These are phyloP conservation scores for Colletotrichum incanum DNA, from an alignment of 2,329 filamentous ascomycete genomes.

Conservation along the genomic window DNA sequence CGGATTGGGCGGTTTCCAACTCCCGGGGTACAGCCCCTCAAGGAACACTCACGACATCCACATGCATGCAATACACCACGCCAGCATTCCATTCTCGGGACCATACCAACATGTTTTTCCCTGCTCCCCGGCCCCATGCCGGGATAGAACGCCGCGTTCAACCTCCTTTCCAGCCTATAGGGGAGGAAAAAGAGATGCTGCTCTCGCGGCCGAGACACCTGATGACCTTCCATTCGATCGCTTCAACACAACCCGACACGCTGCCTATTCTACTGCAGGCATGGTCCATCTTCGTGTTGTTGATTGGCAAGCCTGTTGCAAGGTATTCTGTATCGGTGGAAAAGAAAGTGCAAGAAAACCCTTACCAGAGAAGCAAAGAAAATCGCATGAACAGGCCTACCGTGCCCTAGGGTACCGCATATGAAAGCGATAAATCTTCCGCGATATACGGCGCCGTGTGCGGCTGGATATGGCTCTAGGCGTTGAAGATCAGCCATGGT, in stretches of 20 bases:
- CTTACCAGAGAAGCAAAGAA: neutral
- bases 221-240: neutral
- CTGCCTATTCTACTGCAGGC: neutral
- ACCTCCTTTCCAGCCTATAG: neutral
- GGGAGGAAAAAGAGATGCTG: neutral
- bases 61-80: constrained; percentile 7
- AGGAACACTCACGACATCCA: constrained; percentile 1
- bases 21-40: constrained; percentile 6
- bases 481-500: neutral
- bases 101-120: constrained; percentile 8
- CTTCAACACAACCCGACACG: neutral
- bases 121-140: neutral
- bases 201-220: neutral
- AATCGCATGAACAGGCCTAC: neutral
- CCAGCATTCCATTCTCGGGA: constrained; percentile 15
- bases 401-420: neutral
- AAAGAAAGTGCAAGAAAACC: neutral
- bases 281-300: neutral
- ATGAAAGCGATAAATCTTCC: neutral
- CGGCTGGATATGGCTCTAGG: neutral
- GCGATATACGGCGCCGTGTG: neutral
- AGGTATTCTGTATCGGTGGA: neutral
- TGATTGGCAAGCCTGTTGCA: neutral
- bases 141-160: neutral
- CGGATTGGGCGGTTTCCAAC: constrained; percentile 22